These are phyloP conservation scores for Trametes cubensis DNA, from an alignment of 768 basidiomycete genomes.

Conservation along the genomic window DNA sequence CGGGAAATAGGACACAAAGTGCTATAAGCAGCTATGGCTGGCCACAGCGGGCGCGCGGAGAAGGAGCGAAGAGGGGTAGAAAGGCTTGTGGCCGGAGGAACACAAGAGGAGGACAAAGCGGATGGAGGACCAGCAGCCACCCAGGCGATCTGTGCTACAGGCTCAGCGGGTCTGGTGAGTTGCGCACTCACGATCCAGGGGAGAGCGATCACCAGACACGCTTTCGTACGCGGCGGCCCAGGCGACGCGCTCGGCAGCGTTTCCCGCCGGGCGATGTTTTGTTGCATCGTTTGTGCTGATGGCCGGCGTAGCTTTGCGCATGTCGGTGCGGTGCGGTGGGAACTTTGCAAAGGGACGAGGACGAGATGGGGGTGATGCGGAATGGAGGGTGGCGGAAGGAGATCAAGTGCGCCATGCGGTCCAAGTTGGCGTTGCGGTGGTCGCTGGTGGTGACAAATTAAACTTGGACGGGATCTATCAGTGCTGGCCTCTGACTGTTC, in stretches of 20 bases:
- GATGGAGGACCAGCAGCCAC: constrained; percentile 2
- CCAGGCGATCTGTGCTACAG: background rate
- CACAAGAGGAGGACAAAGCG: constrained; percentile 1
- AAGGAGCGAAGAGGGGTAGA: background rate
- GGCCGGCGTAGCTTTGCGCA: background rate
- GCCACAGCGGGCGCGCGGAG: background rate
- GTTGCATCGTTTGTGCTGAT: constrained; percentile 7
- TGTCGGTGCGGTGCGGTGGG: background rate
- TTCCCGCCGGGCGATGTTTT: constrained; percentile 7
- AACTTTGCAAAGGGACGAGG: background rate
- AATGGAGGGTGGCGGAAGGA: background rate
- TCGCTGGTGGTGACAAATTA: too few species aligned
- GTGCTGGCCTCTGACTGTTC: too few species aligned
- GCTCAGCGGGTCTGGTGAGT: background rate
- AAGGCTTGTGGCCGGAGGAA: background rate
- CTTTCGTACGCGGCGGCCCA: background rate
- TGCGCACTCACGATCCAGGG: background rate
- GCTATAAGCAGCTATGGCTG: background rate
- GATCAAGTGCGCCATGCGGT: background rate
- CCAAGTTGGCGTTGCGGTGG: too few species aligned
- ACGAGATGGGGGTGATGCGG: background rate
- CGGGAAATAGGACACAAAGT: constrained; percentile 1
- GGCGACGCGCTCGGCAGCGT: constrained; percentile 9
- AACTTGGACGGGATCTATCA: too few species aligned
- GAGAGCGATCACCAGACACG: constrained; percentile 13